Evolutionary conservation across 2,329 filamentous ascomycete genomes (phyloP), one percentile per base, ranked within the genome.

Genomic region (Chalaropsis thielavioides): DNA sequence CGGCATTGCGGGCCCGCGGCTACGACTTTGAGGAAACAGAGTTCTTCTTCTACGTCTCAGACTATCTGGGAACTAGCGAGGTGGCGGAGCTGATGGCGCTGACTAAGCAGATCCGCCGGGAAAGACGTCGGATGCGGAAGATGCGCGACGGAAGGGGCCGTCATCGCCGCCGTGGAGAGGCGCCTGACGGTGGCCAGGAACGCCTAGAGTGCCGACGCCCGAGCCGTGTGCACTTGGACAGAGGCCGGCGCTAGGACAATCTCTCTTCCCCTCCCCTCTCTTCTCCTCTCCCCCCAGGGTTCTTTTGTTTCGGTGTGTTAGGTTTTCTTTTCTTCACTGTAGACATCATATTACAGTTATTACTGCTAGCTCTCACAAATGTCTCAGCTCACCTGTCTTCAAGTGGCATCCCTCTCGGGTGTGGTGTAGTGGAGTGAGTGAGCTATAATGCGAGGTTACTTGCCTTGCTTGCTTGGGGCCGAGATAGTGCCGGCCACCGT

Each of bases 21-120:
- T 97, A 96, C 74, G 85, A 89, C 67, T 97, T 86, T 72, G 90
- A 96, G 73, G 92, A 97, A 79, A 94, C 90, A 0, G 87, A 90
- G 64, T 83, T 82, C 68, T 95, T 90, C 75, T 97, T 89, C 75
- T 97, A 96, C 74, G 84, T 97, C 58, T 92, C 96, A 79, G 85
- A 92, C 68, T 96, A 95, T 74, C 80, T 99, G 63, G 80, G 19
- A 13, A 62, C 38, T 4, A 61, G 61, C 35, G 59, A 67, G 43
- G 27, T 66, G 27, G 54, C 31, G 15, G 64, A 60, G 8, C 38
- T 66, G 15, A 40, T 66, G 1, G 41, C 41, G 10, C 40, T 66
- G 56, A 63, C 64, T 19, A 66, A 63, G 61, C 49, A 59, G 31
- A 66, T 63, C 40, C 60, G 51, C 41, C 61, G 51, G 3, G 64